Conservation (phyloP, 2,329 filamentous ascomycete genomes). For the Atkinsonella hypoxylon region DNA sequence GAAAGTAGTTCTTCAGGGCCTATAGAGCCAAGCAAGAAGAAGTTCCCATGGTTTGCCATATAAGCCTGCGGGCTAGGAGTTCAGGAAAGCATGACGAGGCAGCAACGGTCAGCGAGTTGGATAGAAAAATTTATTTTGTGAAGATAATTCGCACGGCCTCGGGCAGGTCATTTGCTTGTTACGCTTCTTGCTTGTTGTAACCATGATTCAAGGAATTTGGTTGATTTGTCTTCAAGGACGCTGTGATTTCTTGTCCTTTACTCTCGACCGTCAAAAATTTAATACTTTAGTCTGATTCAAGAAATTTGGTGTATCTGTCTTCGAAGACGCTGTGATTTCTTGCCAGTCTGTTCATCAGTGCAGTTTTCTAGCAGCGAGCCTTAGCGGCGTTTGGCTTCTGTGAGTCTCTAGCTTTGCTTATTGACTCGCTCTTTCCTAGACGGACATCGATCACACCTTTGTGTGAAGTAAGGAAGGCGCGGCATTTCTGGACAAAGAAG, state of each 20-base stretch:
- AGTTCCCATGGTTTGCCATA: conserved; percentile 54
- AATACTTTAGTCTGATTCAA: too few relatives aligned
- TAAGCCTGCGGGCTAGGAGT: conserved; percentile 19
- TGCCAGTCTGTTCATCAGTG: background rate
- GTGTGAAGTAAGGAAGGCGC: background rate
- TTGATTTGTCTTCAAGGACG: background rate
- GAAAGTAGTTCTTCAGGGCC: conserved; percentile 37
- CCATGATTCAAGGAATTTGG: background rate
- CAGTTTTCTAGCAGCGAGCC: background rate
- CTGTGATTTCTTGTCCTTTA: background rate
- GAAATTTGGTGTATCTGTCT: background rate
- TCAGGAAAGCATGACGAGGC: conserved; percentile 9
- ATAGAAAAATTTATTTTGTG: too few relatives aligned
- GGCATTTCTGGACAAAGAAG: background rate
- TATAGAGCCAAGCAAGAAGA: conserved; percentile 45
- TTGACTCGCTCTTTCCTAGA: conserved; percentile 1
- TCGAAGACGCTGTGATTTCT: background rate
- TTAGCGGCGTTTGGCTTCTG: too few relatives aligned
- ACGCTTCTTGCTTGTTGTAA: background rate
- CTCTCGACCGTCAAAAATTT: background rate
- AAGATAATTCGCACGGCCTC: conserved; percentile 1
- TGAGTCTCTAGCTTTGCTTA: background rate
- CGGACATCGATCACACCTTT: background rate
- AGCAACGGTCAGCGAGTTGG: conserved; percentile 2
- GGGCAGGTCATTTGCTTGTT: conserved; percentile 1